Evolutionary conservation across 805 yeast genomes (phyloP).

Genomic region (Saccharomycopsis fibuligera): DNA sequence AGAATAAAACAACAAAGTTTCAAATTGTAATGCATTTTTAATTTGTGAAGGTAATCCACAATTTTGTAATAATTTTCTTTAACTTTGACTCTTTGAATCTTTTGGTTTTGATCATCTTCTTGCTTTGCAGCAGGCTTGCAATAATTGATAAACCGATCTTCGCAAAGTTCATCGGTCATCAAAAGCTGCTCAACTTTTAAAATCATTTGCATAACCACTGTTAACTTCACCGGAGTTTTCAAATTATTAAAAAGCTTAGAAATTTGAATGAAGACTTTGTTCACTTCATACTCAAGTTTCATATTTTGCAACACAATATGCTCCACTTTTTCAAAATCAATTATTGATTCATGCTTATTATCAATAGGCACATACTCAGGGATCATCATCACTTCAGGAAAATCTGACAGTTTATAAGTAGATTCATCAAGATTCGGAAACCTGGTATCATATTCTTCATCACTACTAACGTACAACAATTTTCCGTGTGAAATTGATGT

Average conservation of each 20-base stretch:
- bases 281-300: constrained; percentile 6
- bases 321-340: constrained; percentile 5
- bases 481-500: constrained; percentile 9
- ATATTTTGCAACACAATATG: not conserved
- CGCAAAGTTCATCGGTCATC: constrained; percentile 3
- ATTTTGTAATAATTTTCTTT: constrained; percentile 8
- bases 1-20: constrained; percentile 9
- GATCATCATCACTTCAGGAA: constrained; percentile 8
- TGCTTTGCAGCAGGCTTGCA: not conserved
- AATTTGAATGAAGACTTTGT: not conserved
- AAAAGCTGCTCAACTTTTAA: constrained; percentile 5
- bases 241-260: constrained; percentile 9
- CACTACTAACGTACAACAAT: constrained; percentile 2
- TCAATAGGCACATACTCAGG: constrained; percentile 9
- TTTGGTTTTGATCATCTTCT: not conserved
- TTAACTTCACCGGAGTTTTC: constrained; percentile 12
- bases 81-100: not conserved
- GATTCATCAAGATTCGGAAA: constrained; percentile 7
- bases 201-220: constrained; percentile 1
- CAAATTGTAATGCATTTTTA: constrained; percentile 1
- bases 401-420: not conserved
- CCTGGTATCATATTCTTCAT: constrained; percentile 14
- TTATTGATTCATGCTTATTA: constrained; percentile 1
- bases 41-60: constrained; percentile 3
- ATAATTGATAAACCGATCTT: constrained; percentile 3